Conservation (phyloP, 441 rosid genomes). For the Populus trichocarpa region DNA sequence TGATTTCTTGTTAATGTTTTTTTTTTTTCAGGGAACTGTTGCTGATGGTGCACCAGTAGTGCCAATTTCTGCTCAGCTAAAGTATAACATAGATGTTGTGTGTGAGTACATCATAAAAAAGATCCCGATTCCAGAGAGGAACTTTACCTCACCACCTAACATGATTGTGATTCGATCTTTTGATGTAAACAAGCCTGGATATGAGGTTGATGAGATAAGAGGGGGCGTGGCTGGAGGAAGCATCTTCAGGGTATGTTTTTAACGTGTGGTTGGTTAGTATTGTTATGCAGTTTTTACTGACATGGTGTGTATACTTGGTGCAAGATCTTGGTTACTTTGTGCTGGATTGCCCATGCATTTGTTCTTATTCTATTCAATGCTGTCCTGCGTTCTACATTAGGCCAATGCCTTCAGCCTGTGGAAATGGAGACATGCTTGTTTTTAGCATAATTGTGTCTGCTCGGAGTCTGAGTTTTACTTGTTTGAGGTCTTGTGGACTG, state of each 20-base stretch:
- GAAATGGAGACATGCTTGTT: not conserved
- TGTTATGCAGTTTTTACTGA: not conserved
- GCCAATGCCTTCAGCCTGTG: not conserved
- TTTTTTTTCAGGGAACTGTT: constrained; percentile 65
- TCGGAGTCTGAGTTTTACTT: not conserved
- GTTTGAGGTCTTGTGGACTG: not conserved
- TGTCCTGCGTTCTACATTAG: not conserved
- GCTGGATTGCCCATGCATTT: not conserved
- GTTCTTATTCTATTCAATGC: not conserved
- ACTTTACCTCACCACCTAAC: constrained; percentile 80
- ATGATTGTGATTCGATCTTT: constrained; percentile 96
- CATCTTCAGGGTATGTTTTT: constrained; percentile 65
- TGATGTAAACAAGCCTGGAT: constrained; percentile 96
- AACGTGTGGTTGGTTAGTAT: not conserved
- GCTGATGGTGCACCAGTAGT: constrained; percentile 90
- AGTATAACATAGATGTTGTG: constrained; percentile 85
- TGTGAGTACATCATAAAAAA: constrained; percentile 88
- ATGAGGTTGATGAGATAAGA: constrained; percentile 81
- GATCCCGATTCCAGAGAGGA: constrained; percentile 92
- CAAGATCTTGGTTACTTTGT: not conserved
- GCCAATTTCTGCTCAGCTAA: constrained; percentile 91
- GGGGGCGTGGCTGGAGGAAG: constrained; percentile 99
- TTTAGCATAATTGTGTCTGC: not conserved
- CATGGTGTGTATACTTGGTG: not conserved
- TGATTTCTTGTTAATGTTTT: not conserved